Base-by-base conservation (phyloP, 2,329 filamentous ascomycete genomes). In the Apiospora hydei region DNA sequence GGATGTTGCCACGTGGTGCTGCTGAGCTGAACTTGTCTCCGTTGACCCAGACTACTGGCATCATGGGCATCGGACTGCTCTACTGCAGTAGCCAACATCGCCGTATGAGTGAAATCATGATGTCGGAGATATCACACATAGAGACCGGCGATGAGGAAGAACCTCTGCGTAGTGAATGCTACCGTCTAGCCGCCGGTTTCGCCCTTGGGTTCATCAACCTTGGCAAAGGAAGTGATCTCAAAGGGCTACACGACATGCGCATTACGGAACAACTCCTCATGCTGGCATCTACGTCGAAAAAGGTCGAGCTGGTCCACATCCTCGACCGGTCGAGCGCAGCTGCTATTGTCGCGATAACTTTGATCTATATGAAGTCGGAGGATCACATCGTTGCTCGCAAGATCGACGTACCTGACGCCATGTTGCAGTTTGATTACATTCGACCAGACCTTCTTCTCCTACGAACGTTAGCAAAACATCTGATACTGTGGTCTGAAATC, bases 91-190 rank as follows among this genome's bases (percentile, higher is more conserved):
- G 95, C 41, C 96, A 98, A 78, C 97, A 99, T 83, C 93, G 97
- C 43, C 92, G 97, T 49, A 99, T 99, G 96, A 98, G 95, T 79
- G 96, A 99, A 81, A 94, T 98, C 24, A 98, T 99, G 94, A 90
- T 99, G 69, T 98, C 96, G 0, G 96, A 99, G 81, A 96, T 99
- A 73, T 95, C 98, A 80, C 93, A 95, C 74, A 88, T 94, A 69
- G 94, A 96, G 64, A 84, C 87, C 38, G 88, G 93, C 49, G 93
- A 96, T 70, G 95, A 98, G 73, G 93, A 95, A 72, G 94, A 98
- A 77, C 91, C 91, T 30, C 84, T 98, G 68, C 91, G 96, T 34
- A 96, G 97, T 79, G 96, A 99, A 84, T 95, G 95, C n/a, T 99
- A 99, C 81, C 91, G 97, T 53, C 88, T 99, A 47, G 95, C 96